Conservation (phyloP, 1,284 basidiomycete genomes). For the Malassezia sympodialis region DNA sequence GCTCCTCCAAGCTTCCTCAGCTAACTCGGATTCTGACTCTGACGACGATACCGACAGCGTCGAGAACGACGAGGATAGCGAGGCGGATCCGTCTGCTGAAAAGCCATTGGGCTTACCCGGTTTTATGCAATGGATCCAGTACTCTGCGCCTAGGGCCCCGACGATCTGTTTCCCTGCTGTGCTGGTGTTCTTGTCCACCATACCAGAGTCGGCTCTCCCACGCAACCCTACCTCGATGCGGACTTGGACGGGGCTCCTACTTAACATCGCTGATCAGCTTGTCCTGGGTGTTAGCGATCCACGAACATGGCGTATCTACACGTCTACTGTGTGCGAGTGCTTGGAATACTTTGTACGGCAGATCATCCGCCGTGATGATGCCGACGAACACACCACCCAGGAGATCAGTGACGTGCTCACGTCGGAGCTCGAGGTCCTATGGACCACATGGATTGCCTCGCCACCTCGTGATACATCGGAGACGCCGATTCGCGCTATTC, state of each 20-base stretch:
- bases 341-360: constrained; percentile 53
- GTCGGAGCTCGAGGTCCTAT: constrained; percentile 2
- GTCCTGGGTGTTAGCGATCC: constrained; percentile 43
- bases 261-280: constrained; percentile 63
- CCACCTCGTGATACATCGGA: background rate
- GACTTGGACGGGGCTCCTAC: constrained; percentile 63
- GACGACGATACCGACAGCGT: constrained; percentile 19
- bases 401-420: constrained; percentile 14
- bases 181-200: constrained; percentile 65
- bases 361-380: background rate
- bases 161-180: constrained; percentile 65
- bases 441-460: background rate
- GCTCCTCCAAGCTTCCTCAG: constrained; percentile 18
- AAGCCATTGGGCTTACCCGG: constrained; percentile 19
- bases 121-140: constrained; percentile 63
- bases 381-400: background rate
- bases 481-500: background rate
- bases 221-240: constrained; percentile 44
- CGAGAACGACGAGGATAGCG: constrained; percentile 19
- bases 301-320: constrained; percentile 53
- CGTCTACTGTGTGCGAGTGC: constrained; percentile 63
- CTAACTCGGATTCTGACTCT: background rate
- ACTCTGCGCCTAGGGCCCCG: constrained; percentile 66
- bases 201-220: constrained; percentile 55
- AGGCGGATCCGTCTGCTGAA: constrained; percentile 17